phyloP scores from a whole-genome alignment of 2,329 filamentous ascomycete genomes.

The Oidium heveae region DNA sequence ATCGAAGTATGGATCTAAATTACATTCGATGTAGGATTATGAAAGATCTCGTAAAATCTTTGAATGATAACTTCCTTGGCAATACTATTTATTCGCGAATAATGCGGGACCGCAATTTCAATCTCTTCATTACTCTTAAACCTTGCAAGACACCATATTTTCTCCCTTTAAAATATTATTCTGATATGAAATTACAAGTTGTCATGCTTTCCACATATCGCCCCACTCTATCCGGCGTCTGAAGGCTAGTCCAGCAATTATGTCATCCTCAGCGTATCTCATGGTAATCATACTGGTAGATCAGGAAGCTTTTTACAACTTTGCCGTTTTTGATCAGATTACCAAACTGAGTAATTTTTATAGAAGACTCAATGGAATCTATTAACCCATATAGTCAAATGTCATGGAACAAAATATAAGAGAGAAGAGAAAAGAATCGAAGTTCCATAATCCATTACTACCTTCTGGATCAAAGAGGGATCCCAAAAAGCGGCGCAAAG shows the following conservation, averaged over 20 bases:
- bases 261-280: not conserved
- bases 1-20: too few species aligned
- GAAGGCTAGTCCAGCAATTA: not conserved
- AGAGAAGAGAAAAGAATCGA: conserved; percentile 13
- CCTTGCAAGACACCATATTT: too few species aligned
- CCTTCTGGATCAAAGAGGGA: conserved; percentile 20
- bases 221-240: not conserved
- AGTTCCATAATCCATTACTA: conserved; percentile 12
- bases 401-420: conserved; percentile 15
- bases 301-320: not conserved
- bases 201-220: not conserved
- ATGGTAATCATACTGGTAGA: not conserved
- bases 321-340: not conserved
- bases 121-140: too few species aligned
- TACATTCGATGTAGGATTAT: too few species aligned
- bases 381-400: conserved; percentile 13
- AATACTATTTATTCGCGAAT: too few species aligned
- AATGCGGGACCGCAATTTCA: too few species aligned
- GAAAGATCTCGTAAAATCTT: too few species aligned
- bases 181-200: too few species aligned
- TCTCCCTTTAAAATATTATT: too few species aligned
- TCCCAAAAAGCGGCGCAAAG: conserved; percentile 68
- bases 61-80: too few species aligned
- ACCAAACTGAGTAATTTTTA: conserved; percentile 1
- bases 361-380: conserved; percentile 14